Base-by-base conservation (phyloP, 1,284 basidiomycete species). In the Bjerkandera adusta region DNA sequence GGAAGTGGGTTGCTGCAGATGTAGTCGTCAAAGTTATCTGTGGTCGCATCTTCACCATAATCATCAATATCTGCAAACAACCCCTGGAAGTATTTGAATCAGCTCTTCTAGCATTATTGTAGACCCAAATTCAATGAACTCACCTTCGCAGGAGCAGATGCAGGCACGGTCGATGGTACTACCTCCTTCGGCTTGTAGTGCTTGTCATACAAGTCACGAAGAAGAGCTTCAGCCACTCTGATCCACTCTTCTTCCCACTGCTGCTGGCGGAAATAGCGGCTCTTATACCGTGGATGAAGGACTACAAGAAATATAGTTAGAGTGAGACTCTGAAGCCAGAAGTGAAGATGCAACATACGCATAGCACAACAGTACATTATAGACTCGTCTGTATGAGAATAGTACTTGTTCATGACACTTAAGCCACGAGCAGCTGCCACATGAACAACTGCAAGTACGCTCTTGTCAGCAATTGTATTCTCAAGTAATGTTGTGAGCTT, bases 281-380 rank as follows among this genome's bases (percentile, higher is more conserved):
- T 8, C 36, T 45, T 45, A 10, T 39, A 45, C 27, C 25, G 18
- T 3, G 44, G 36, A 38, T 45, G 44, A 3, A 45, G 8, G 25
- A 45, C 44, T 45, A 45, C n/a, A 6, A 38, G 21, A 36, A n/a
- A 5, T n/a, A 15, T 11, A 42, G 27, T 16, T 4, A 32, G 20
- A 20, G 26, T 42, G 8, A 15, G 15, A 21, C 8, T 8, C 12
- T 13, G 8, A 18, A 20, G 18, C 30, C 15, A 5, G n/a, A 10
- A 26, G 10, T 16, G 21, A 4, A 36, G 6, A 27, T 12, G 43
- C 3, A 4, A 36, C 33, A 4, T 45, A 45, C 36, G 26, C 44
- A 45, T 45, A 2, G 44, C 44, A 8, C n/a, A 4, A 3, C 36
- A 15, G n/a, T 45, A 45, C 44, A 45, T 45, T 13, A 45, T 32